A percentile compares a stretch with the other conserved stretches of the same genome.
Conservation (phyloP, 2,329 filamentous ascomycete species). For the Aspergillus neotritici region DNA sequence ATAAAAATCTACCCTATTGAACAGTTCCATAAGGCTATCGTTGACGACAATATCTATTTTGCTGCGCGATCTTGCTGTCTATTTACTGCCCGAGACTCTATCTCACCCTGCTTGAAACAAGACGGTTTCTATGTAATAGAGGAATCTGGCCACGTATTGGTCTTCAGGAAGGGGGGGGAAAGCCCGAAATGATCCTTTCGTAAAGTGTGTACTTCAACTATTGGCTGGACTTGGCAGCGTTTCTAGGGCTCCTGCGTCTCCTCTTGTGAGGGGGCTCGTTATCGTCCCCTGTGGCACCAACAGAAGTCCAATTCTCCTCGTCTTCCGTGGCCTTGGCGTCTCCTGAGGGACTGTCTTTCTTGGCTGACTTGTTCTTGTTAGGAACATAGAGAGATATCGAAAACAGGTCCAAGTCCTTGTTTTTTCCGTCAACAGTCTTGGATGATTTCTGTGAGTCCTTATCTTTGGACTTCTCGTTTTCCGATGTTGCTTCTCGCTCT, state of each 20-base stretch:
- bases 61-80: not conserved
- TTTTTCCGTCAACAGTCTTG: conserved; percentile 10
- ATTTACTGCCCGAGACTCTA: too few relatives aligned
- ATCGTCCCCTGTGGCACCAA: conserved; percentile 15
- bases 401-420: conserved; percentile 22
- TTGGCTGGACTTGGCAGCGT: not conserved
- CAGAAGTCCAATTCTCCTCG: conserved; percentile 17
- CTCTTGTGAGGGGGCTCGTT: conserved; percentile 33
- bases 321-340: conserved; percentile 3
- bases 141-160: too few relatives aligned
- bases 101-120: too few relatives aligned
- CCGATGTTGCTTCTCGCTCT: not conserved
- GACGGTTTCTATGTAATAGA: too few relatives aligned
- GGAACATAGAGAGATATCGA: conserved; percentile 31
- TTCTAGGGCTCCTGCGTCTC: conserved; percentile 26
- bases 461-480: not conserved
- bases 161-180: too few relatives aligned
- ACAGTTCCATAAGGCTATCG: conserved; percentile 1
- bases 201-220: too few relatives aligned
- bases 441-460: conserved; percentile 2
- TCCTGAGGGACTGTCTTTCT: not conserved
- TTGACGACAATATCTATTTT: conserved; percentile 24
- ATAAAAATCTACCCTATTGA: conserved; percentile 1
- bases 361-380: conserved; percentile 11
- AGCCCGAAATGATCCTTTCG: too few relatives aligned